Evolutionary conservation across 352 stramenopile species (phyloP), one percentile per base, ranked within the genome.

Genomic region (Globisporangium splendens): DNA sequence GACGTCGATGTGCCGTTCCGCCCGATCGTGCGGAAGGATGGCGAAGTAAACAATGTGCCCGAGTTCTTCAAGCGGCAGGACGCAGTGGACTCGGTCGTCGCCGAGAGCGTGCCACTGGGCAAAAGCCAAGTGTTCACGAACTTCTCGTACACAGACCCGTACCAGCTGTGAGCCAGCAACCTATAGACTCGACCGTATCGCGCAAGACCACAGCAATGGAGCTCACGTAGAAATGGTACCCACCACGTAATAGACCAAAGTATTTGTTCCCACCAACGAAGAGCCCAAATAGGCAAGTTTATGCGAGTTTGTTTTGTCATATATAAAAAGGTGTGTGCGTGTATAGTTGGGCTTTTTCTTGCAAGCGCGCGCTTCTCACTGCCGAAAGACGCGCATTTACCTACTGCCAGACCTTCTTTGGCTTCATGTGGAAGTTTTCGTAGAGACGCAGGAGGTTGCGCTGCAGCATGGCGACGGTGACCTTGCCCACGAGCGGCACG

Each of bases 391-490:
- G 28, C 28, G 41, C 8, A 24, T 21, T 14, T 48, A 14, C 18
- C 50, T 80, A 93, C 71, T 93, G 83, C 83, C 83, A 93, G 54
- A 89, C 77, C 64, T 93, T 93, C 56, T 80, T 88, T 6, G 81
- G 83, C 67, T 93, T 88, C 71, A 83, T 86, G 79, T 98, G 93
- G 72, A 98, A 98, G 73, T 98, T 97, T 67, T 98, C 90, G 79
- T 98, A 97, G 21, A 99, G 75, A 64, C 88, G 83, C 59, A 98
- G 79, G 35, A 99, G 75, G 79, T 98, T 98, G 59, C 95, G 84
- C 74, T 99, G 90, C 22, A 99, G 76, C 78, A 98, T 97, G 35
- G 96, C 93, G 35, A 99, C 95, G 5, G 96, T 99, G 41, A 99
- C 96, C 69, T 98, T 98, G 51, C 96, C 96, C 24, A 99, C 95